A percentile compares a stretch with the other conserved stretches of the same genome.
Evolutionary conservation across 495 filamentous ascomycete species (phyloP).

Genomic region (Parathielavia appendiculata): DNA sequence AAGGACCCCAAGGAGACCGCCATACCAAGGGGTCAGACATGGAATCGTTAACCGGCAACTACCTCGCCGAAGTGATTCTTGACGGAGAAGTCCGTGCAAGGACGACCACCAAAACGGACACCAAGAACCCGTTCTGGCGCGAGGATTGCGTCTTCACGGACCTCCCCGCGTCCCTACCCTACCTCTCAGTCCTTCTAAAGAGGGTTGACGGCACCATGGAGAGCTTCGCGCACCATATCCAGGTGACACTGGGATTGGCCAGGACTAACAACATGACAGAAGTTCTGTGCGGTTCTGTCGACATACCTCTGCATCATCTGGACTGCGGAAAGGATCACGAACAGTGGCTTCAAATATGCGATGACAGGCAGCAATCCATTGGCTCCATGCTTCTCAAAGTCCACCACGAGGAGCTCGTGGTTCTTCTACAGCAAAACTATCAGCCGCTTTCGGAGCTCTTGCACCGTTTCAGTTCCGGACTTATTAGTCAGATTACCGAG

Average conservation of each 20-base stretch:
- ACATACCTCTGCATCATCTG: slow-evolving; percentile 79
- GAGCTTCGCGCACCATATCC: slow-evolving; percentile 40
- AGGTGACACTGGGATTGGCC: slow-evolving; percentile 40
- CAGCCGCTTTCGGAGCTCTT: slow-evolving; percentile 76
- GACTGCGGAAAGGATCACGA: slow-evolving; percentile 75
- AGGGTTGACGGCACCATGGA: slow-evolving; percentile 48
- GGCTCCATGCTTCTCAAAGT: slow-evolving; percentile 86
- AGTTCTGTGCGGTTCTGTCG: slow-evolving; percentile 62
- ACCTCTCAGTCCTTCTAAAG: slow-evolving; percentile 78
- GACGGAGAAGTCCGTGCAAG: slow-evolving; percentile 85
- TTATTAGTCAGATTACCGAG: slow-evolving; percentile 80
- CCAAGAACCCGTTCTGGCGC: slow-evolving; percentile 85
- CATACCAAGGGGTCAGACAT: slow-evolving; percentile 29
- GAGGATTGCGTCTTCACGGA: slow-evolving; percentile 87
- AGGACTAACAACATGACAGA: slow-evolving; percentile 38
- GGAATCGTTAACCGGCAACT: slow-evolving; percentile 50
- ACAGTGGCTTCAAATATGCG: slow-evolving; percentile 81
- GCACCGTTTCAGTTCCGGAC: slow-evolving; percentile 73
- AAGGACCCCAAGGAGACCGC: slow-evolving; percentile 26
- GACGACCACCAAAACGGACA: slow-evolving; percentile 76
- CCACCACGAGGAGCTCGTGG: slow-evolving; percentile 78
- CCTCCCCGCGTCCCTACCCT: slow-evolving; percentile 73
- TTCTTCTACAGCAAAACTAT: slow-evolving; percentile 83
- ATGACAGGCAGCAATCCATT: slow-evolving; percentile 63
- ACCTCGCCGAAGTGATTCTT: slow-evolving; percentile 86